Conservation (phyloP, 257 asterid genomes). For the Solanum habrochaites region DNA sequence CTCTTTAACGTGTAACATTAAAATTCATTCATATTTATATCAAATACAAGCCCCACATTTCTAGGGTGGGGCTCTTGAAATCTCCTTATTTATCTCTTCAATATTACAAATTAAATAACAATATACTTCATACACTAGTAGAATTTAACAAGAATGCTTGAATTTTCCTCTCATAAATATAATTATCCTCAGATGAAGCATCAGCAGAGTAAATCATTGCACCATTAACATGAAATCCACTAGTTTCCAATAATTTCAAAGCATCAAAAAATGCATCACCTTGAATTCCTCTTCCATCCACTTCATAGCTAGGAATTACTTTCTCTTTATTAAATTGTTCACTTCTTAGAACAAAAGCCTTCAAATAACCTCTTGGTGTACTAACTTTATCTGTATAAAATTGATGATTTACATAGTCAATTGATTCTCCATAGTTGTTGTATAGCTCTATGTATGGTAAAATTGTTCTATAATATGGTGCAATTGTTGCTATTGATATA, state of each 20-base stretch:
- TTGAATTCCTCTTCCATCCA: constrained; percentile 68
- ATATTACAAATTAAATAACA: background rate
- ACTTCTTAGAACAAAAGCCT: constrained; percentile 30
- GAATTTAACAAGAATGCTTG: constrained; percentile 54
- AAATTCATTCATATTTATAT: background rate
- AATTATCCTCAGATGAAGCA: constrained; percentile 44
- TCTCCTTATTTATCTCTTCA: background rate
- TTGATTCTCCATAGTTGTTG: constrained; percentile 18
- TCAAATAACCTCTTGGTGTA: constrained; percentile 28
- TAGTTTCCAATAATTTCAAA: constrained; percentile 24
- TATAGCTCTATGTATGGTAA: constrained; percentile 33
- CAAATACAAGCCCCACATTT: background rate
- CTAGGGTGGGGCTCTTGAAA: background rate
- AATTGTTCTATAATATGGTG: constrained; percentile 44
- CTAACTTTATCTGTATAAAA: constrained; percentile 50
- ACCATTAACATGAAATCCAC: constrained; percentile 42
- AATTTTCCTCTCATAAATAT: constrained; percentile 33
- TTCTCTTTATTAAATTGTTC: constrained; percentile 24
- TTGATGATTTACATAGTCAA: constrained; percentile 62
- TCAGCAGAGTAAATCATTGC: constrained; percentile 70
- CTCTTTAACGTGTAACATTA: background rate
- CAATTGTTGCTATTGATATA: constrained; percentile 46
- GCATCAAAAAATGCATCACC: constrained; percentile 58
- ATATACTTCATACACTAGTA: constrained; percentile 4
- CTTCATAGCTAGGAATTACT: constrained; percentile 63